Percentiles rank a stretch among this genome's conserved stretches.
These are phyloP conservation scores for Thozetella sp. DNA, from an alignment of 495 filamentous ascomycete genomes.

Conservation along the genomic window DNA sequence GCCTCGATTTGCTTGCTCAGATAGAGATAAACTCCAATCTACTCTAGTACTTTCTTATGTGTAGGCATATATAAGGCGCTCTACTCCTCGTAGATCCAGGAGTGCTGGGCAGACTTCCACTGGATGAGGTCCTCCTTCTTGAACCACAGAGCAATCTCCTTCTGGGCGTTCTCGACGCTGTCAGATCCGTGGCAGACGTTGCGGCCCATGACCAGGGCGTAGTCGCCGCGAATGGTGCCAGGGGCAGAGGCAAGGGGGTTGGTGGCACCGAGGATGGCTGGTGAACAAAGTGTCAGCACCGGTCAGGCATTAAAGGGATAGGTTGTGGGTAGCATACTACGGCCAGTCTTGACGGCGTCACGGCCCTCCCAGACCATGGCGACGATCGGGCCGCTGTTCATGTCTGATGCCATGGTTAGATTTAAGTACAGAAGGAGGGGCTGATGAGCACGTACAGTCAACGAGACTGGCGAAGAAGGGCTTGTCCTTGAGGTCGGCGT, in stretches of 20 bases:
- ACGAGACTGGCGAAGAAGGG: constrained; percentile 94
- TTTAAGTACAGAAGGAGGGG: constrained; percentile 8
- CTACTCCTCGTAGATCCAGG: constrained; percentile 94
- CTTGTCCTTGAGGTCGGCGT: constrained; percentile 88
- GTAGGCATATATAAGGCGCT: constrained; percentile 1
- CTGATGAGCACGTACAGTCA: constrained; percentile 60
- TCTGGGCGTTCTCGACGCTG: constrained; percentile 96
- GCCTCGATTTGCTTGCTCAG: too few relatives aligned
- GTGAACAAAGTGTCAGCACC: constrained; percentile 21
- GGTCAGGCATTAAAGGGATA: neutral
- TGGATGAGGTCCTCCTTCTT: constrained; percentile 74
- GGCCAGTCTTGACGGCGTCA: constrained; percentile 97
- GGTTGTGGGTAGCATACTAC: constrained; percentile 55
- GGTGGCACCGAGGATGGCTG: constrained; percentile 92
- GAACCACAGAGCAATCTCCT: constrained; percentile 99
- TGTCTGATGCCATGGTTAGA: constrained; percentile 64
- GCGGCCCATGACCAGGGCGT: constrained; percentile 77
- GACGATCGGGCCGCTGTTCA: constrained; percentile 93
- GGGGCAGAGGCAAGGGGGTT: constrained; percentile 93
- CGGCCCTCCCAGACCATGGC: constrained; percentile 99
- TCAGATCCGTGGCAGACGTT: constrained; percentile 99
- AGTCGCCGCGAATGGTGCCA: constrained; percentile 92
- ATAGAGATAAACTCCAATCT: neutral
- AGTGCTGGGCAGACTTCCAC: constrained; percentile 77
- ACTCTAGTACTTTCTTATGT: neutral